Evolutionary conservation across 164 flowering plant genomes (phyloP).

Genomic region (Sedum album): DNA sequence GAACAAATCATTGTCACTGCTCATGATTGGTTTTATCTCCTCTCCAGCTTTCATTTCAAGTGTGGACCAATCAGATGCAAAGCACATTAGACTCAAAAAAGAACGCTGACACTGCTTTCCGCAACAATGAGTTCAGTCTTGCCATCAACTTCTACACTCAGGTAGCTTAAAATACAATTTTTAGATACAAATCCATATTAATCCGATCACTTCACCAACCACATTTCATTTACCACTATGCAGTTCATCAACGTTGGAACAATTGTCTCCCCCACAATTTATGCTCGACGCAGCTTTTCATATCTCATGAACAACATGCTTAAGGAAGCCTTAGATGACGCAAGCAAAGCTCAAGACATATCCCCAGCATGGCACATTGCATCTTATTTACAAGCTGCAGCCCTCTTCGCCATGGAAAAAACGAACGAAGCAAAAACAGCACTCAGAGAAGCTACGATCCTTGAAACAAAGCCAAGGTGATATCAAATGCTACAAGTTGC

Average conservation of each 20-base stretch:
- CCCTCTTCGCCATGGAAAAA: slow-evolving; percentile 35
- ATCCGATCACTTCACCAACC: neutral
- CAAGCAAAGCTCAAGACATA: slow-evolving; percentile 48
- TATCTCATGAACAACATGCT: slow-evolving; percentile 43
- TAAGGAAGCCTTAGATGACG: slow-evolving; percentile 44
- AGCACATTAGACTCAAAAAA: slow-evolving; percentile 40
- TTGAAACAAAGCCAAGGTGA: slow-evolving; percentile 28
- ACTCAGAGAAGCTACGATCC: slow-evolving; percentile 36
- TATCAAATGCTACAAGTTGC: no score
- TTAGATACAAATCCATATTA: neutral
- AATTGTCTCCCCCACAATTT: slow-evolving; percentile 46
- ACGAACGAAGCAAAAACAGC: slow-evolving; percentile 38
- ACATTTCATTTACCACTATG: neutral
- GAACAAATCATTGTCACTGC: no score
- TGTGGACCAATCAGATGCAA: slow-evolving; percentile 67
- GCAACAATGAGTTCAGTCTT: slow-evolving; percentile 33
- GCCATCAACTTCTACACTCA: slow-evolving; percentile 44
- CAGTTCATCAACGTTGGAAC: slow-evolving; percentile 50
- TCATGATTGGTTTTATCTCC: no score
- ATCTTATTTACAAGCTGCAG: slow-evolving; percentile 40
- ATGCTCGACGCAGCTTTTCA: slow-evolving; percentile 45
- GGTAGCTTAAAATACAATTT: slow-evolving; percentile 20
- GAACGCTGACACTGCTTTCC: slow-evolving; percentile 45
- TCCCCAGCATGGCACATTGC: slow-evolving; percentile 49
- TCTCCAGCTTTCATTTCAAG: slow-evolving; percentile 50